Evolutionary conservation across 805 yeast genomes (phyloP).

Genomic region (Komagataella pseudopastoris): DNA sequence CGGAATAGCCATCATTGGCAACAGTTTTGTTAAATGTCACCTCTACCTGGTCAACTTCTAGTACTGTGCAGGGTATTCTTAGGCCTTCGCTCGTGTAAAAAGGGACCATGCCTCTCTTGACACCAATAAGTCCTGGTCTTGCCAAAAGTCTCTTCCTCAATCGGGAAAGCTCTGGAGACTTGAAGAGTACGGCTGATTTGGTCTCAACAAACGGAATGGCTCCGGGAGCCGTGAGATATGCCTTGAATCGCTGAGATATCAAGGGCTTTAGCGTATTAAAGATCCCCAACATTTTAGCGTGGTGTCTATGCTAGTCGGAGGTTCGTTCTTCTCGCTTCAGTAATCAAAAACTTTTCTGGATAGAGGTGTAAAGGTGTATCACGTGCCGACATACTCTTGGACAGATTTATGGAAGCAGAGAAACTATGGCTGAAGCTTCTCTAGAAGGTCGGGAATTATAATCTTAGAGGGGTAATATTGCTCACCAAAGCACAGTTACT

Average conservation of each 20-base stretch:
- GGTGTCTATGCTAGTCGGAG: background rate
- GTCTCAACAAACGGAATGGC: slow-evolving; percentile 36
- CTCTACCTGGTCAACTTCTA: slow-evolving; percentile 81
- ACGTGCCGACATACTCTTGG: background rate
- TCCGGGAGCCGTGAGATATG: slow-evolving; percentile 34
- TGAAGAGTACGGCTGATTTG: slow-evolving; percentile 38
- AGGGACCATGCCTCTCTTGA: slow-evolving; percentile 84
- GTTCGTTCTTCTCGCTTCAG: background rate
- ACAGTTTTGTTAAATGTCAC: slow-evolving; percentile 62
- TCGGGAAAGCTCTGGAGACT: slow-evolving; percentile 58
- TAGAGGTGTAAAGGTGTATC: background rate
- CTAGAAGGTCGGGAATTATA: background rate
- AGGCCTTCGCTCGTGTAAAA: slow-evolving; percentile 61
- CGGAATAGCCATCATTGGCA: slow-evolving; percentile 66
- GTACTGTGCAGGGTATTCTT: slow-evolving; percentile 70
- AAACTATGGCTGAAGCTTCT: no score
- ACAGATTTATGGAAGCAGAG: no score
- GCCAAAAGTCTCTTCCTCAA: slow-evolving; percentile 56
- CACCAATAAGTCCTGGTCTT: slow-evolving; percentile 77
- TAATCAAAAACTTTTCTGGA: background rate
- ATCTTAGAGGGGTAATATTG: background rate
- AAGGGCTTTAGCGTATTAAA: background rate
- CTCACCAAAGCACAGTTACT: background rate
- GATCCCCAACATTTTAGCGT: background rate
- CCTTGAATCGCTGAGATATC: slow-evolving; percentile 13